phyloP scores from a whole-genome alignment of 2,329 filamentous ascomycete genomes.

The Chaetomium sp. region DNA sequence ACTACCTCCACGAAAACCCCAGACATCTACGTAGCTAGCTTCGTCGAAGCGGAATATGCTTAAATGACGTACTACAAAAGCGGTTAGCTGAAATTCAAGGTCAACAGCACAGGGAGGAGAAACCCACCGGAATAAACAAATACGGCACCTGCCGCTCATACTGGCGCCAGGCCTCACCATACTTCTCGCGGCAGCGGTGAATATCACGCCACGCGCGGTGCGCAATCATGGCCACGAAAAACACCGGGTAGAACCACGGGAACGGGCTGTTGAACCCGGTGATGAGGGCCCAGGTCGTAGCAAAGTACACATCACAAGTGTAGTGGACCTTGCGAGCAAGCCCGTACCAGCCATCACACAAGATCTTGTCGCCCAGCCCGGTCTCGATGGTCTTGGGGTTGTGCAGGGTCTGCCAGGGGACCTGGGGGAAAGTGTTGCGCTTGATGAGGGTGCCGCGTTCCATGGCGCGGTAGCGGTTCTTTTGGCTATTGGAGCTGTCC shows the following conservation, averaged over 20 bases:
- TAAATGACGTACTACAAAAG: too few relatives aligned
- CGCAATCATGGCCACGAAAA: constrained; percentile 73
- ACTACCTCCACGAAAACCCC: too few relatives aligned
- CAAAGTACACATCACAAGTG: constrained; percentile 72
- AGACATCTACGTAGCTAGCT: too few relatives aligned
- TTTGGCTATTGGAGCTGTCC: constrained; percentile 78
- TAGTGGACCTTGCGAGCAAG: constrained; percentile 74
- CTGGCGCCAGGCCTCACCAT: constrained; percentile 74
- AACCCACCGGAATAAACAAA: constrained; percentile 43
- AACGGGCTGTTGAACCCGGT: constrained; percentile 74
- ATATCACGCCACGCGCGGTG: constrained; percentile 74
- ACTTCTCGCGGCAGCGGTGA: constrained; percentile 66
- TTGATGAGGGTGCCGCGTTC: constrained; percentile 58
- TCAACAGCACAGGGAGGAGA: background rate
- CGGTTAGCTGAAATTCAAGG: too few relatives aligned
- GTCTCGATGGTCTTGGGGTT: constrained; percentile 68
- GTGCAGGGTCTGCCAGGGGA: constrained; percentile 68
- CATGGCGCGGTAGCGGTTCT: constrained; percentile 71
- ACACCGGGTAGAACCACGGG: constrained; percentile 83
- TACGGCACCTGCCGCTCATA: constrained; percentile 73
- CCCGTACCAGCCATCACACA: constrained; percentile 73
- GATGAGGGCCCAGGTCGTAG: constrained; percentile 71
- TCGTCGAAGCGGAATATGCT: too few relatives aligned
- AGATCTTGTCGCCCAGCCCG: constrained; percentile 60
- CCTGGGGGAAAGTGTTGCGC: constrained; percentile 70